Percentiles rank a stretch among this genome's conserved stretches.
Conservation (phyloP, 2,329 filamentous ascomycete species). For the Diaporthe batatas region DNA sequence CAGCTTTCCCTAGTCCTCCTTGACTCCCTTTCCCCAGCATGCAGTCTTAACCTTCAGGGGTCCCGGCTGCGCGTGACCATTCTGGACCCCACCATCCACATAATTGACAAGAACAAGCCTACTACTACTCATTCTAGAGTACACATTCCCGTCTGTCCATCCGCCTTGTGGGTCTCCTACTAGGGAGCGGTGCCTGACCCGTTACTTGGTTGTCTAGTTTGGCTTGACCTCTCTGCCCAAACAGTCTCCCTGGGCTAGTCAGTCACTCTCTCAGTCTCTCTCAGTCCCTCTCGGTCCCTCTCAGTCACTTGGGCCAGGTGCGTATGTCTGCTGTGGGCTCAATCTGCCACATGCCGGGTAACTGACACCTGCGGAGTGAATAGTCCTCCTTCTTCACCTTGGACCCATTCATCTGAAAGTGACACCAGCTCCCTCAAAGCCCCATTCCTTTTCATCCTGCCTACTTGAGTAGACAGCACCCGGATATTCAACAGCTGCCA, state of each 20-base stretch:
- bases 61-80: constrained; percentile 29
- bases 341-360: background rate
- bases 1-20: background rate
- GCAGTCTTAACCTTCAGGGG: constrained; percentile 24
- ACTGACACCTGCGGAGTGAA: constrained; percentile 1
- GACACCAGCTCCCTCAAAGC: constrained; percentile 4
- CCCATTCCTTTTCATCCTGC: background rate
- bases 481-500: background rate
- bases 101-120: too few relatives aligned
- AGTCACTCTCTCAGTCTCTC: constrained; percentile 3
- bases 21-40: constrained; percentile 15
- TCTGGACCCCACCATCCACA: constrained; percentile 29
- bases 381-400: constrained; percentile 1
- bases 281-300: constrained; percentile 2
- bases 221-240: constrained; percentile 1
- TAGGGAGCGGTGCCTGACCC: constrained; percentile 29
- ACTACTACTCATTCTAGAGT: constrained; percentile 10
- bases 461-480: background rate
- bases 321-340: constrained; percentile 7
- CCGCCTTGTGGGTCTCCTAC: constrained; percentile 14
- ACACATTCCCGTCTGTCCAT: constrained; percentile 20
- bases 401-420: background rate
- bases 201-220: background rate
- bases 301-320: background rate
- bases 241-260: background rate